Evolutionary conservation across 345 rosid species (phyloP), one percentile per base, ranked within the genome.

Genomic region (Eucalyptus viminalis): DNA sequence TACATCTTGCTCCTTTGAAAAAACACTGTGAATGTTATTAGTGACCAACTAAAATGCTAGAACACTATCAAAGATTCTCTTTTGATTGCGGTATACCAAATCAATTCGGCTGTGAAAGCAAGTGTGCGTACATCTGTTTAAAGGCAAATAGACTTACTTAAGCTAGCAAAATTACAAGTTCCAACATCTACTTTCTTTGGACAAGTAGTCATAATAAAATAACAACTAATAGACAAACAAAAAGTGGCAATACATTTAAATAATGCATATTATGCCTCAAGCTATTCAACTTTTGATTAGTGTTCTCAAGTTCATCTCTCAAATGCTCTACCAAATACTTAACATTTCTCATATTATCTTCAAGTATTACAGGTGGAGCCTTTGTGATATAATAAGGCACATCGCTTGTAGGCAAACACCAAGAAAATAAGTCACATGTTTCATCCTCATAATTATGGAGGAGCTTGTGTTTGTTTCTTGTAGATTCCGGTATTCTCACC

Each of bases 401-500:
- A 2, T 62, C 9, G 17, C 72, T 65, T 65, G 72, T 65, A 1
- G 37, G 19, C 76, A 65, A 65, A n/a, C 34, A 14, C 76, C 37
- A 14, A 65, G 11, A 29, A 65, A 65, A 65, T 0, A n/a, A n/a
- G 34, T 14, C 3, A n/a, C 72, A 29, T 7, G 19, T n/a, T 65
- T 65, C 14, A n/a, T n/a, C 19, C 76, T 65, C 34, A n/a, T 7
- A 65, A 14, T 62, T n/a, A 65, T 65, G 4, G 1, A 29, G 15
- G 76, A 65, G 76, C 19, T 14, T n/a, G 19, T 65, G 21, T n/a
- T 65, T n/a, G 21, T n/a, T n/a, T 65, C 3, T 65, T 0, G 40
- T n/a, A n/a, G 6, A 65, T 65, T 65, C 0, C 0, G 2, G 15
- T n/a, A n/a, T n/a, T 65, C 21, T 65, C 6, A 1, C 21, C 10